Evolutionary conservation across 768 basidiomycete genomes (phyloP).

Genomic region (Boletus subparvulus): DNA sequence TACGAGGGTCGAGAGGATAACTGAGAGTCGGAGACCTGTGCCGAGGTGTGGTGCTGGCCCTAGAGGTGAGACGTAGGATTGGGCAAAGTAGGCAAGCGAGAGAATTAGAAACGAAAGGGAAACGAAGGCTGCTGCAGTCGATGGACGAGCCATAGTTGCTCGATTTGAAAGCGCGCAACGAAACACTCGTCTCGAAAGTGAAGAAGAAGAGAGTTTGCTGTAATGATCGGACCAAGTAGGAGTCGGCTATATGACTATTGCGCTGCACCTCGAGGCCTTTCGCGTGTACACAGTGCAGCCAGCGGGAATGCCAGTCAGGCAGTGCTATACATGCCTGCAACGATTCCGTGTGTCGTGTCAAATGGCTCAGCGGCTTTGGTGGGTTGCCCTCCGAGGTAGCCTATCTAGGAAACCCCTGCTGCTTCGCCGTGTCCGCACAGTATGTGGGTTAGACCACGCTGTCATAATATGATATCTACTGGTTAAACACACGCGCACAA

Average conservation of each 20-base stretch:
- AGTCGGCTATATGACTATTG: conserved; percentile 15
- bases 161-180: background rate
- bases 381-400: background rate
- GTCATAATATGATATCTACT: background rate
- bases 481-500: background rate
- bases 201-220: background rate
- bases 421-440: background rate
- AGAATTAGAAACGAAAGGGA: conserved; percentile 27
- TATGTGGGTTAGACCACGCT: conserved; percentile 1
- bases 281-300: conserved; percentile 25
- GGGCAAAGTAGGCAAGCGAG: conserved; percentile 31
- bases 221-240: conserved; percentile 11
- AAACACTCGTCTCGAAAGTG: conserved; percentile 5
- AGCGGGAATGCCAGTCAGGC: conserved; percentile 19
- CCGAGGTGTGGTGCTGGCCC: conserved; percentile 34
- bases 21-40: conserved; percentile 19
- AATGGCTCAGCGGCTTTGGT: background rate
- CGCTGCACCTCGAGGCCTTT: conserved; percentile 26
- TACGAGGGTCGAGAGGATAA: conserved; percentile 26
- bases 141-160: conserved; percentile 24
- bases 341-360: background rate
- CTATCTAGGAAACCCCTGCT: background rate
- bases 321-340: conserved; percentile 6
- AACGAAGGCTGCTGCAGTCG: conserved; percentile 16
- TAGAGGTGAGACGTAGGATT: conserved; percentile 32